These are phyloP conservation scores for Trypanosomatidae sp. DNA, from an alignment of 208 protist genomes.

Conservation along the genomic window DNA sequence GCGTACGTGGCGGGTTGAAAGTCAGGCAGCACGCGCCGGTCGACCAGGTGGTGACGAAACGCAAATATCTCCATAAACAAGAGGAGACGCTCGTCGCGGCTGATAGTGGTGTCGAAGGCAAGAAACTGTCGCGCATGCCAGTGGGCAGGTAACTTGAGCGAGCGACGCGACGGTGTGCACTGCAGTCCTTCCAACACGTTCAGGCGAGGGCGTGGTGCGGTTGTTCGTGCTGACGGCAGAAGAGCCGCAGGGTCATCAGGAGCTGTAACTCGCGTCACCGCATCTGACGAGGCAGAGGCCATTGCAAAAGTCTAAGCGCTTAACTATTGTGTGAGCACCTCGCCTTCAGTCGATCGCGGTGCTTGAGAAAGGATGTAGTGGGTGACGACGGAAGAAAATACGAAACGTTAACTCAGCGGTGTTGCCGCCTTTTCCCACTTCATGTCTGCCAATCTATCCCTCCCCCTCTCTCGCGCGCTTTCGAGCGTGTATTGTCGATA, in stretches of 20 bases:
- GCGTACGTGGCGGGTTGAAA: conserved; percentile 51
- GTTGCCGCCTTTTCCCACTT: background rate
- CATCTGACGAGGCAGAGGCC: background rate
- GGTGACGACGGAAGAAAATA: too few species aligned
- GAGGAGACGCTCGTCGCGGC: conserved; percentile 61
- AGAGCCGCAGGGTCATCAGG: background rate
- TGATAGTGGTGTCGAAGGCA: conserved; percentile 72
- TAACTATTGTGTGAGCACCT: background rate
- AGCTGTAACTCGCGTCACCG: background rate
- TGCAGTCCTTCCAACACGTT: conserved; percentile 26
- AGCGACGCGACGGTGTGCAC: conserved; percentile 64
- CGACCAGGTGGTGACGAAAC: conserved; percentile 42
- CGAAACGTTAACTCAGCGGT: background rate
- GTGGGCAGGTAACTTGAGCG: conserved; percentile 67
- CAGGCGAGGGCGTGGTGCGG: background rate
- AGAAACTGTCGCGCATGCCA: conserved; percentile 69
- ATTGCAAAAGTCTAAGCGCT: background rate
- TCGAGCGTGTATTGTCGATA: background rate
- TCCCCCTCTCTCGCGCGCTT: background rate
- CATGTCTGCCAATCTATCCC: too few species aligned
- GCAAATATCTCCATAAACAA: conserved; percentile 72
- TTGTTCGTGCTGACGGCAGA: background rate
- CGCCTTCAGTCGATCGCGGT: background rate
- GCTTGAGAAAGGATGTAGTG: background rate
- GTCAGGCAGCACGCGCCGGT: conserved; percentile 33